Percentiles rank a stretch among this genome's conserved stretches.
These are phyloP conservation scores for Protostelium mycophagum DNA, from an alignment of 78 protist genomes.

Conservation along the genomic window DNA sequence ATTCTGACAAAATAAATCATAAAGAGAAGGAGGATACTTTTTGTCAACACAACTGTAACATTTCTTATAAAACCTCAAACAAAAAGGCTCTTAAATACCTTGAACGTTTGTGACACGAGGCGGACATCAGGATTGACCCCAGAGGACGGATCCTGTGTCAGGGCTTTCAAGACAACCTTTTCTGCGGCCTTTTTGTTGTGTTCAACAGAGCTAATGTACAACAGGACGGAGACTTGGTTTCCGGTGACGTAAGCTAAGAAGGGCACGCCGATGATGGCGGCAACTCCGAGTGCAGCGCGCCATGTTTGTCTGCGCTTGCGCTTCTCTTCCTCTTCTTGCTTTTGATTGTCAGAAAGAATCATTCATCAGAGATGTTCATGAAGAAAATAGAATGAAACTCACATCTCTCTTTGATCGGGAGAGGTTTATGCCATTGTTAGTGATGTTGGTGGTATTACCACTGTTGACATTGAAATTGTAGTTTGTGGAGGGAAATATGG, in stretches of 20 bases:
- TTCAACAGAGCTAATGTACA: neutral
- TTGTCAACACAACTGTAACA: no score
- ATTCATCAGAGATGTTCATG: no score
- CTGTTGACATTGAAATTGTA: neutral
- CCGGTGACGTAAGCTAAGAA: neutral
- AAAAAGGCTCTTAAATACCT: no score
- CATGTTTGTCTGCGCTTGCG: neutral
- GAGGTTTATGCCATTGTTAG: neutral
- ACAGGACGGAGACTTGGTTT: neutral
- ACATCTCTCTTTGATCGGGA: neutral
- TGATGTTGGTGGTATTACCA: neutral
- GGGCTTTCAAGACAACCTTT: no score
- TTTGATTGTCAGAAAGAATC: no score
- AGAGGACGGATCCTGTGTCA: no score
- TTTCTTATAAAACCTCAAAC: no score
- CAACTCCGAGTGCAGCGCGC: neutral
- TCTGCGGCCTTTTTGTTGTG: neutral
- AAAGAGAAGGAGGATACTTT: no score
- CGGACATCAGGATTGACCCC: no score
- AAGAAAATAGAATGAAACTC: no score
- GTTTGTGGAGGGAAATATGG: neutral
- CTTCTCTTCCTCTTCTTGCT: neutral
- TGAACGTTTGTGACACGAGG: no score
- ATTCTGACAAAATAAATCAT: no score
- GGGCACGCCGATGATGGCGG: neutral